phyloP scores from a whole-genome alignment of 179 eudicot species.

The Corrigiola litoralis region DNA sequence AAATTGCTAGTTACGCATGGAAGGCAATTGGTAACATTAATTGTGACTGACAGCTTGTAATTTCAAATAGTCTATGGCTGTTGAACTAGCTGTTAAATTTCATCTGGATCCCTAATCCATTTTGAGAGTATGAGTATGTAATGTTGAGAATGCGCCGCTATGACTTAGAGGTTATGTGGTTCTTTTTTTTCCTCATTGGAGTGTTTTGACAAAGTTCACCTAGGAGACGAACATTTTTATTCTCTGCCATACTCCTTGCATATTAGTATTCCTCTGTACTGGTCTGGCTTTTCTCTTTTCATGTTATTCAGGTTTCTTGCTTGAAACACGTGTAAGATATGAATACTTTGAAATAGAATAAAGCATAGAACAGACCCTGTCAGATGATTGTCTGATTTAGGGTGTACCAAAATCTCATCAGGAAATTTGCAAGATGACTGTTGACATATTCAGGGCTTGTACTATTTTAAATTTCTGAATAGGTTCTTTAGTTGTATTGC shows the following conservation, averaged over 20 bases:
- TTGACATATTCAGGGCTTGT: neutral
- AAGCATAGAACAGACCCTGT: neutral
- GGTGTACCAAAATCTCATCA: neutral
- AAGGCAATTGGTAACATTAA: neutral
- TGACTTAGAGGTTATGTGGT: neutral
- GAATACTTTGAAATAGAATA: too few species aligned
- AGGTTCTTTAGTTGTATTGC: neutral
- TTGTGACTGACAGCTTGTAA: neutral
- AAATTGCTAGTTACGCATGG: neutral
- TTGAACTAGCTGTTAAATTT: neutral
- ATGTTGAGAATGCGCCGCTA: neutral
- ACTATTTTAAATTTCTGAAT: neutral
- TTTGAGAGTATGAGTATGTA: neutral
- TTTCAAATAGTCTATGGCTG: neutral
- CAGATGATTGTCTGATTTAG: too few species aligned
- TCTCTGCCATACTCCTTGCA: too few species aligned
- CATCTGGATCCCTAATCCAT: neutral
- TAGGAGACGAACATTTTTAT: neutral
- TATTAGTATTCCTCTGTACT: too few species aligned
- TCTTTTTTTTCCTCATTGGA: too few species aligned
- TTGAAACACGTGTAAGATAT: too few species aligned
- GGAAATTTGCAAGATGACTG: too few species aligned
- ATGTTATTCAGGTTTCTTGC: too few species aligned
- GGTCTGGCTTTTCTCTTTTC: too few species aligned
- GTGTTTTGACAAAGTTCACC: neutral